Conservation (phyloP, 352 stramenopile genomes). For the Phytophthora agathidicida region DNA sequence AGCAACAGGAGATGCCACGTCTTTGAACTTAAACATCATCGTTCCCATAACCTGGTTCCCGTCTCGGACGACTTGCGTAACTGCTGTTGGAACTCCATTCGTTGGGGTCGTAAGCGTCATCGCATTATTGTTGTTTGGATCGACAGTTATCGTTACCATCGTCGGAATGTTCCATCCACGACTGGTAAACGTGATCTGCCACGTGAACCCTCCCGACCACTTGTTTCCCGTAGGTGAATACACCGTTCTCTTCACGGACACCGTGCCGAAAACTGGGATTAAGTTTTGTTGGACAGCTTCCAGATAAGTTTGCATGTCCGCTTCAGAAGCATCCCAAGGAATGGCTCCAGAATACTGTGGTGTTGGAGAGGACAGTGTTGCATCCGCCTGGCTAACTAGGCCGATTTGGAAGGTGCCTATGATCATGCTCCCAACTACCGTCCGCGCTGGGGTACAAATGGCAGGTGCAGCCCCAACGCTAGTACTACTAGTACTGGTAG, state of each 20-base stretch:
- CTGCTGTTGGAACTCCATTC: slow-evolving; percentile 21
- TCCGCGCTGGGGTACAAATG: slow-evolving; percentile 39
- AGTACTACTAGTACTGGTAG: too few species aligned
- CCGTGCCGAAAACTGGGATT: slow-evolving; percentile 86
- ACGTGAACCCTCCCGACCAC: slow-evolving; percentile 95
- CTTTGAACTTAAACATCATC: slow-evolving; percentile 68
- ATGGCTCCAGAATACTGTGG: slow-evolving; percentile 31
- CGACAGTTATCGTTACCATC: slow-evolving; percentile 46
- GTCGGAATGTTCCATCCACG: slow-evolving; percentile 86
- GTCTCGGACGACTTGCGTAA: slow-evolving; percentile 69
- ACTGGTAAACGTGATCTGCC: slow-evolving; percentile 93
- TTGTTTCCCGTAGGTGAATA: slow-evolving; percentile 84
- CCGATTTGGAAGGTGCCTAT: slow-evolving; percentile 65
- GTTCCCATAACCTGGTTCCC: slow-evolving; percentile 92
- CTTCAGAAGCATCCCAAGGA: slow-evolving; percentile 83
- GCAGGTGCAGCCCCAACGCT: slow-evolving; percentile 19
- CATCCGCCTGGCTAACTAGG: slow-evolving; percentile 50
- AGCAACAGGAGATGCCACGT: slow-evolving; percentile 36
- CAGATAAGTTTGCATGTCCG: slow-evolving; percentile 57
- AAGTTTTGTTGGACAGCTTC: slow-evolving; percentile 37
- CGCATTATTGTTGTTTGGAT: background rate
- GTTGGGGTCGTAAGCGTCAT: slow-evolving; percentile 8
- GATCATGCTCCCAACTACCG: slow-evolving; percentile 69
- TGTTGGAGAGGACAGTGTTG: slow-evolving; percentile 14
- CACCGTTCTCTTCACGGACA: slow-evolving; percentile 82